Evolutionary conservation across 225 moss, liverwort and hornwort genomes (phyloP), one percentile per base, ranked within the genome.

Genomic region (Thuidium tamariscinum): DNA sequence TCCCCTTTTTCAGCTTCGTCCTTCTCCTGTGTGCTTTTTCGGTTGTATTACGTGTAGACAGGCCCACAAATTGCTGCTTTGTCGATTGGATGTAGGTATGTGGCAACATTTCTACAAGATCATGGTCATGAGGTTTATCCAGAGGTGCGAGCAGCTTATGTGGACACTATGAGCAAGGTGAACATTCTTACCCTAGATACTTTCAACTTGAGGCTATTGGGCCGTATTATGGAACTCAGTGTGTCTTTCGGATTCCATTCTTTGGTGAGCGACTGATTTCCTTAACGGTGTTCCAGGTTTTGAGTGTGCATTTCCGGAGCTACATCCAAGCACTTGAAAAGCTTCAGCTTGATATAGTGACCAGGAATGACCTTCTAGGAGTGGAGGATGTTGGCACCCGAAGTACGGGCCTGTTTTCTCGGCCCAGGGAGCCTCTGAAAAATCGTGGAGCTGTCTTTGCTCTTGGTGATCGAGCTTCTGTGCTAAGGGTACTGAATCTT

Each of bases 81-180:
- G 26, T 80, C 21, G 57, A 59, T 83, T 84, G 70, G 69, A 76
- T 83, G 56, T 91, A 99, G 99, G 87, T 99, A 95, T 91, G 93
- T 92, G 82, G 96, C 95, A 69, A 97, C 95, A 69, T 99, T 99
- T 90, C 86, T 99, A 74, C 97, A 95, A 77, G 95, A 97, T 82
- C 96, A 99, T 93, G 99, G 99, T 80, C 94, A 93, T 88, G 99
- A 99, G 89, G 96, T 99, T 22, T 99, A 92, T 89, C 99, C 96
- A 86, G 99, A 99, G 84, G 93, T 99, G 86, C 94, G 96, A 92
- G 92, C 94, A 66, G 97, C 99, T 77, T 99, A 99, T 89, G 91
- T 97, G 66, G 99, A 99, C 87, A 99, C 96, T n/a, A 97, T 99
- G 99, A 99, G 94, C 95, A 99, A 97, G 96, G 98, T 97, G 88